Percentiles rank a stretch among this genome's conserved stretches.
phyloP scores from a whole-genome alignment of 1,139 yeast species.

The Torulaspora globosa region DNA sequence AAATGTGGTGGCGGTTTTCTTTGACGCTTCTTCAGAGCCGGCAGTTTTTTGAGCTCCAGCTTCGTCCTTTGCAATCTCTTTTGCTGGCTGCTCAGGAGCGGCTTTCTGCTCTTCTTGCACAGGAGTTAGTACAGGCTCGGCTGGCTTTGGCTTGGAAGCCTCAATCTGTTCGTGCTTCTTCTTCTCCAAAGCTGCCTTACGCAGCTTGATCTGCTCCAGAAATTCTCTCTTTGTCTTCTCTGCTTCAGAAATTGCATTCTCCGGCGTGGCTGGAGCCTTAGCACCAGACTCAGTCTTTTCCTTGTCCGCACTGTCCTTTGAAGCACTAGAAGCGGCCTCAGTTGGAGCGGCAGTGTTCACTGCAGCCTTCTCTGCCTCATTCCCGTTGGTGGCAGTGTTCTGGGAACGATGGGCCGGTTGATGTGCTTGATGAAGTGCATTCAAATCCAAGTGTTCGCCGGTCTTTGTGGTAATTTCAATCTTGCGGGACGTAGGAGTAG shows the following conservation, averaged over 20 bases:
- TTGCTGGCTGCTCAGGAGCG: constrained; percentile 1
- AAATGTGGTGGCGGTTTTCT: constrained; percentile 3
- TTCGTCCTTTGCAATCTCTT: constrained; percentile 9
- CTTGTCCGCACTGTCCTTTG: constrained; percentile 12
- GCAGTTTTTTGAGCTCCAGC: constrained; percentile 3
- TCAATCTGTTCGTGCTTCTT: constrained; percentile 21
- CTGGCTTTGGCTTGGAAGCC: constrained; percentile 12
- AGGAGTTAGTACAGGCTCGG: not conserved
- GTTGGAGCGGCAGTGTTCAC: not conserved
- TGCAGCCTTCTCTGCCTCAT: not conserved
- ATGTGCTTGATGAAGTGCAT: constrained; percentile 29
- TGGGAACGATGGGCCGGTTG: constrained; percentile 12
- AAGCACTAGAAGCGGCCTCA: constrained; percentile 14
- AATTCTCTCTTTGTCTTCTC: constrained; percentile 23
- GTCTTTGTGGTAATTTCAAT: constrained; percentile 37
- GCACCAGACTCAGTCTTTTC: constrained; percentile 18
- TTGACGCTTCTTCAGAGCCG: not conserved
- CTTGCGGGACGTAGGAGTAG: constrained; percentile 26
- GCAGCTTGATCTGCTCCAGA: constrained; percentile 27
- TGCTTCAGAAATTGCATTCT: constrained; percentile 18
- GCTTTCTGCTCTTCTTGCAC: constrained; percentile 2
- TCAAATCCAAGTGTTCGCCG: constrained; percentile 34
- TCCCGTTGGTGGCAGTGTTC: constrained; percentile 3
- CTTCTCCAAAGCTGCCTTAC: constrained; percentile 28
- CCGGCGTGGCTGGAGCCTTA: constrained; percentile 13